Percentiles rank a stretch among this genome's conserved stretches.
These are phyloP conservation scores for Candida golubevii DNA, from an alignment of 805 yeast genomes.

Conservation along the genomic window DNA sequence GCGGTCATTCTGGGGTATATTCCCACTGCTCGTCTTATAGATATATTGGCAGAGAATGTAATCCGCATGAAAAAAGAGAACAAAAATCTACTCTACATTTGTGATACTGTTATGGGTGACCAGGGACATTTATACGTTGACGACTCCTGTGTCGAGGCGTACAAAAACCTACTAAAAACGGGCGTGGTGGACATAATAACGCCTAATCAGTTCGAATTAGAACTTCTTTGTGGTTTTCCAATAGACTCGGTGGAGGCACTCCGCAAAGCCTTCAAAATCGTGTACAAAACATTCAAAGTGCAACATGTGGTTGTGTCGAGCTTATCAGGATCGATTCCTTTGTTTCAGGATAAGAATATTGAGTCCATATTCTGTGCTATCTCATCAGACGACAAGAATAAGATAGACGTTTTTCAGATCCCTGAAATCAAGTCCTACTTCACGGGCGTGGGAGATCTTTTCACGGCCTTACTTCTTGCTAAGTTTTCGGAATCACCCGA, in stretches of 20 bases:
- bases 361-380: constrained; percentile 27
- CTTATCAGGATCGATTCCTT: constrained; percentile 11
- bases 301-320: constrained; percentile 16
- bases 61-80: constrained; percentile 5
- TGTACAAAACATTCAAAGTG: constrained; percentile 10
- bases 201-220: constrained; percentile 20
- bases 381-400: constrained; percentile 9
- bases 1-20: constrained; percentile 19
- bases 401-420: constrained; percentile 37
- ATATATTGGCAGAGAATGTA: constrained; percentile 9
- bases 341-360: constrained; percentile 3
- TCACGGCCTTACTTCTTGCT: constrained; percentile 74
- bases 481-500: constrained; percentile 38
- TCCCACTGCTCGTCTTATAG: constrained; percentile 14
- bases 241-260: constrained; percentile 9
- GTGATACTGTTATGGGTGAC: constrained; percentile 22
- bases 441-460: constrained; percentile 93
- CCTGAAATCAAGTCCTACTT: constrained; percentile 74
- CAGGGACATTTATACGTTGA: constrained; percentile 19
- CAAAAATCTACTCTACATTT: constrained; percentile 17
- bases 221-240: constrained; percentile 13
- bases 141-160: constrained; percentile 14
- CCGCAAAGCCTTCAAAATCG: constrained; percentile 9
- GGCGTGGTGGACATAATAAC: constrained; percentile 15
- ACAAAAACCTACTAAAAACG: constrained; percentile 6